Evolutionary conservation across 2,329 filamentous ascomycete genomes (phyloP).

Genomic region (Knufia petricola): DNA sequence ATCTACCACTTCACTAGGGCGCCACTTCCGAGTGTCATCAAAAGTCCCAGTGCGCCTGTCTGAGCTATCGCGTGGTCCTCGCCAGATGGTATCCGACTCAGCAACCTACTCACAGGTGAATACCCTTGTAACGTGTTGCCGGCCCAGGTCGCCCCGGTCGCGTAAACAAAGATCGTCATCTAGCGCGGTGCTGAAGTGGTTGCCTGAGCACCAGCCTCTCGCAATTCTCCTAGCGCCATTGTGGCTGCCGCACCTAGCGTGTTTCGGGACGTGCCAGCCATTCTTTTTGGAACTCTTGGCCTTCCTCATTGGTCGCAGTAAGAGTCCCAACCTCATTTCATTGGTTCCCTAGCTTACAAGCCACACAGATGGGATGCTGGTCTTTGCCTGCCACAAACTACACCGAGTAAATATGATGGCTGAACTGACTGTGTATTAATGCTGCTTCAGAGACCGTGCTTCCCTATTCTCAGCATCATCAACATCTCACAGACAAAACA

Average conservation of each 20-base stretch:
- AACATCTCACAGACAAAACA: neutral
- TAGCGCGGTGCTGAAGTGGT: neutral
- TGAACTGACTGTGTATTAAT: constrained; percentile 6
- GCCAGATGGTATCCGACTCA: too few species aligned
- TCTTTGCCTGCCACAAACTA: constrained; percentile 1
- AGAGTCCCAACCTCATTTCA: neutral
- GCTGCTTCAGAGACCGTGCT: constrained; percentile 16
- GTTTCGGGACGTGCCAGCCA: neutral
- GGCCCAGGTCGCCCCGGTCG: neutral
- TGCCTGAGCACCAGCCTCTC: constrained; percentile 3
- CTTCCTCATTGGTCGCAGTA: neutral
- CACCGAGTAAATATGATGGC: constrained; percentile 1
- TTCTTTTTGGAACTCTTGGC: neutral
- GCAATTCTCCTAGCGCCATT: neutral
- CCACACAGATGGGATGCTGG: neutral
- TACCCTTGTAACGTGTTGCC: too few species aligned
- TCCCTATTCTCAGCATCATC: constrained; percentile 21
- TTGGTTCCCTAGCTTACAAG: neutral
- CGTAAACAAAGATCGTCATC: neutral
- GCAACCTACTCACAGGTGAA: too few species aligned
- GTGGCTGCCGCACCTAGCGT: neutral
- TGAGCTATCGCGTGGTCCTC: too few species aligned
- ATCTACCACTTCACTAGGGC: too few species aligned
- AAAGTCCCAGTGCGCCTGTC: too few species aligned
- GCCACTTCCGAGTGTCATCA: too few species aligned